Base-by-base conservation (phyloP, 768 basidiomycete species). In the Austroboletus eburneus region DNA sequence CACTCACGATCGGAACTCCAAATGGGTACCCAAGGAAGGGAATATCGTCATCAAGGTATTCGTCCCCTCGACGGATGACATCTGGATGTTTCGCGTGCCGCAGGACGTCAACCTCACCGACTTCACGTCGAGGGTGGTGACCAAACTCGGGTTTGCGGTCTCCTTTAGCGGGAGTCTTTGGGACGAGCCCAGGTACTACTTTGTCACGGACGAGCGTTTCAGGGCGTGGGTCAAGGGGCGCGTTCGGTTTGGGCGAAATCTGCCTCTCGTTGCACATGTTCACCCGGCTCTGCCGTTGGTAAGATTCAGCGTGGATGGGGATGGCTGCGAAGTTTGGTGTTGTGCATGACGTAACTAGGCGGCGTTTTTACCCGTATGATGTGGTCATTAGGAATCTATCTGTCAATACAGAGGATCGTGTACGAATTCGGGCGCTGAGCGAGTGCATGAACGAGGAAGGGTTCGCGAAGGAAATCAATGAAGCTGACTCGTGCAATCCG, bases 1-100 rank as follows among this genome's bases (percentile, higher is more conserved):
- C 16, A 16, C 21, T 17, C 34, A 40, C 23, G 44, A 51, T 14
- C 21, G 40, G 23, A 46, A 20, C 12, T 39, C 43, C 5, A 57
- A 52, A 40, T 72, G 70, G 70, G 58, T 59, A 18, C 59, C 71
- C 24, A 55, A 55, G 24, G 51, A 64, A 22, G 69, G 66, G 4
- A 57, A 54, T 51, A 72, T 72, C 41, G 32, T 69, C 45, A 55
- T 72, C 58, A 72, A 72, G 52, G 67, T 72, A 12, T 64, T 66
- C 36, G 68, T 71, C 9, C 69, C 69, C 29, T 57, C 61, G 30
- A 70, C 64, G 29, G 65, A 71, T 48, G 71, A 72, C 48, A 61
- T 69, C 44, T 72, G 71, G 71, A 66, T 56, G 52, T 48, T 72
- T 38, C 62, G 61, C 34, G 67, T 70, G 18, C 59, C 70, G 17